Evolutionary conservation across 768 basidiomycete genomes (phyloP).

Genomic region (Candolleomyces aberdarensis): DNA sequence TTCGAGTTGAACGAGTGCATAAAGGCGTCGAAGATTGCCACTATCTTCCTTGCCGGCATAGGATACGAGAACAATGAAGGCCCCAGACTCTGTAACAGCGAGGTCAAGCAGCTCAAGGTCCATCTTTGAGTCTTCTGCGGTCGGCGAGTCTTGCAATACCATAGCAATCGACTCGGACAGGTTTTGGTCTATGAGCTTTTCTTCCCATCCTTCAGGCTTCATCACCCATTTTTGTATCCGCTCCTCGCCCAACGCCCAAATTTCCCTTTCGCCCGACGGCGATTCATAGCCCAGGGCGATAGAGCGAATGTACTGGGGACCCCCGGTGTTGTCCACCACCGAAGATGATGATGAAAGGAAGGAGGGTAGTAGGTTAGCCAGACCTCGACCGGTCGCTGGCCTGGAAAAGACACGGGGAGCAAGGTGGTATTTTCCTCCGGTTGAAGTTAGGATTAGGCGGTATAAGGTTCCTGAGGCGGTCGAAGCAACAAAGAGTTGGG

Average conservation of each 20-base stretch:
- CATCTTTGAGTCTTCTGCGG: constrained; percentile 37
- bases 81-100: constrained; percentile 53
- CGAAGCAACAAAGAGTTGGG: constrained; percentile 65
- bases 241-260: constrained; percentile 70
- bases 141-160: constrained; percentile 44
- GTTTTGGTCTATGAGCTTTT: constrained; percentile 55
- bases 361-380: constrained; percentile 41
- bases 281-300: constrained; percentile 49
- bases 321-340: constrained; percentile 37
- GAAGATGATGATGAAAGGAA: constrained; percentile 41
- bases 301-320: constrained; percentile 59
- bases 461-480: constrained; percentile 68
- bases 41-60: constrained; percentile 57
- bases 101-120: constrained; percentile 77
- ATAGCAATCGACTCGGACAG: constrained; percentile 45
- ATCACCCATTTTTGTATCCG: constrained; percentile 71
- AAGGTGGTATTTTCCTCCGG: constrained; percentile 66
- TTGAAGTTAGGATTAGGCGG: constrained; percentile 59
- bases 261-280: constrained; percentile 42
- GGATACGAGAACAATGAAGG: constrained; percentile 63
- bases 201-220: constrained; percentile 68
- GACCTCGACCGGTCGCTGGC: constrained; percentile 41
- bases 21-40: constrained; percentile 55
- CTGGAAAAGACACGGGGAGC: constrained; percentile 58
- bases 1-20: constrained; percentile 57